A percentile compares a stretch with the other conserved stretches of the same genome.
phyloP scores from a whole-genome alignment of 768 basidiomycete genomes.

The Wakefieldia striispora region DNA sequence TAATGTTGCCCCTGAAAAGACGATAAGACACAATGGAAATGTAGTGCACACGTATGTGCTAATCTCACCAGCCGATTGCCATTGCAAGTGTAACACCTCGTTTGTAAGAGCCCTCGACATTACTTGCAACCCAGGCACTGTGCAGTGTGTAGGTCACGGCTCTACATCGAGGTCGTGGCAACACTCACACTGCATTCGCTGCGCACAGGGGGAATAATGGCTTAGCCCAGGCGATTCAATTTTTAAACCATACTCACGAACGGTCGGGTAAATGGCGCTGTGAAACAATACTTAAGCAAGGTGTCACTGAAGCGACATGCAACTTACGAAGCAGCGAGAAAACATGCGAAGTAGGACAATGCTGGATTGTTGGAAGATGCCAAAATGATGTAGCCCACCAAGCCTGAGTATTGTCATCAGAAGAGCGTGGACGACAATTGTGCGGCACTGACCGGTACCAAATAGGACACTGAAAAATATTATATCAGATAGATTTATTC shows the following conservation, averaged over 20 bases:
- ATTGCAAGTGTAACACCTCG: constrained; percentile 67
- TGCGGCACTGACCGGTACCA: constrained; percentile 25
- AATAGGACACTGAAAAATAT: constrained; percentile 27
- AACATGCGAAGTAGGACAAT: constrained; percentile 72
- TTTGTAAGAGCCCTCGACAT: constrained; percentile 74
- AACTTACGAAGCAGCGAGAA: constrained; percentile 66
- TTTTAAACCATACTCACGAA: constrained; percentile 33
- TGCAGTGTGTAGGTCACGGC: background rate
- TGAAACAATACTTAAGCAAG: background rate
- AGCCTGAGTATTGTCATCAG: constrained; percentile 28
- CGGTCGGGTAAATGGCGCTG: constrained; percentile 47
- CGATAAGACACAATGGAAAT: constrained; percentile 18
- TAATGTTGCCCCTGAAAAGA: constrained; percentile 51
- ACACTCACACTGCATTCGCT: constrained; percentile 52
- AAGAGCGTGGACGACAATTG: background rate
- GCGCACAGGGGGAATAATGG: background rate
- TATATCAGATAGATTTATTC: constrained; percentile 5
- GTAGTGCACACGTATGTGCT: background rate
- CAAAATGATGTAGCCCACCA: constrained; percentile 66
- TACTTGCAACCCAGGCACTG: constrained; percentile 71
- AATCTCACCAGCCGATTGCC: constrained; percentile 54
- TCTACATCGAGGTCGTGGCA: constrained; percentile 1
- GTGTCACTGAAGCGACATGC: background rate
- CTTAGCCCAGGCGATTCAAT: background rate
- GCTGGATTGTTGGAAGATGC: constrained; percentile 57